Percentiles rank a stretch among this genome's conserved stretches.
Conservation (phyloP, 202 grass and related monocot genomes). For the Dendrocalamus latiflorus region DNA sequence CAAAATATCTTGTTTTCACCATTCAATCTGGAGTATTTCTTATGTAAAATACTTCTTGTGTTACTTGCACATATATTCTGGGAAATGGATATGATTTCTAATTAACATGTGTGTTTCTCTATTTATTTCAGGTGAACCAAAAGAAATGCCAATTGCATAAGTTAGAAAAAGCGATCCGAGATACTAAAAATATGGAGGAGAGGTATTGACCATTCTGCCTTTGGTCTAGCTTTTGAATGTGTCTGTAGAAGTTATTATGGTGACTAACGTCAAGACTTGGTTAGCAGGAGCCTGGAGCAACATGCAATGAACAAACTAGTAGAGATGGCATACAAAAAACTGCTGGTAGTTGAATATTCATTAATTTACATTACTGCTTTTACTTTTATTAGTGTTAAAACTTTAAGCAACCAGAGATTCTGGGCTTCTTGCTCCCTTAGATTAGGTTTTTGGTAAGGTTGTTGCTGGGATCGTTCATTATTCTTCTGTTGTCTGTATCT, state of each 20-base stretch:
- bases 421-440: not conserved
- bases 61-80: conserved; percentile 17
- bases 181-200: conserved; percentile 60
- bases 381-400: not conserved
- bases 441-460: not conserved
- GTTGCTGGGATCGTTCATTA: not conserved
- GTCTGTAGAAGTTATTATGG: not conserved
- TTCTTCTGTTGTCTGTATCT: not conserved
- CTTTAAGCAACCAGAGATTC: not conserved
- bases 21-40: conserved; percentile 10
- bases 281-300: conserved; percentile 58
- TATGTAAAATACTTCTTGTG: conserved; percentile 3
- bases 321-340: conserved; percentile 59
- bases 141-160: conserved; percentile 56
- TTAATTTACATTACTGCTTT: not conserved
- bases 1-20: not conserved
- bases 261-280: conserved; percentile 14
- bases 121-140: conserved; percentile 50
- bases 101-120: conserved; percentile 1
- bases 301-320: conserved; percentile 71
- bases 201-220: conserved; percentile 40
- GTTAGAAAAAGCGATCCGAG: conserved; percentile 51
- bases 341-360: conserved; percentile 45
- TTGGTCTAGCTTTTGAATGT: not conserved
- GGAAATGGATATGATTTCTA: conserved; percentile 14